Evolutionary conservation across 2,329 filamentous ascomycete genomes (phyloP).

Genomic region (Triangularia setosa): DNA sequence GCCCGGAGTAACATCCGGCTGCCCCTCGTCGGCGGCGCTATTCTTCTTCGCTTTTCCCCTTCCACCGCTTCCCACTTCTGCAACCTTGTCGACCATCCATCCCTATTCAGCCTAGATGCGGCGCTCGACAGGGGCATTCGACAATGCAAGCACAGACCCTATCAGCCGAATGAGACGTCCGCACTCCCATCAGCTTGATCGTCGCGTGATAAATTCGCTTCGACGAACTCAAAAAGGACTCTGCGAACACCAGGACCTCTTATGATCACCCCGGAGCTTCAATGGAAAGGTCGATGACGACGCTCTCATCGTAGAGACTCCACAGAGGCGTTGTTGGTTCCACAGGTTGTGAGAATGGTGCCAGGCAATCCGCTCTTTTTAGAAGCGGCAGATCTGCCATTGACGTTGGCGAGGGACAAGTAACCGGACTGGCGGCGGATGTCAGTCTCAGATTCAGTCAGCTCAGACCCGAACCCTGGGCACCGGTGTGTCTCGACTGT

Average conservation of each 20-base stretch:
- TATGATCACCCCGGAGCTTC: neutral
- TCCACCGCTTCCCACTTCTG: constrained; percentile 4
- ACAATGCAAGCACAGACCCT: constrained; percentile 16
- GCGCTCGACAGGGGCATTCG: constrained; percentile 6
- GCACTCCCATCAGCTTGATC: neutral
- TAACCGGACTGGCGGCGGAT: neutral
- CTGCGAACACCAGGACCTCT: neutral
- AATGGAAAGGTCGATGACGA: neutral
- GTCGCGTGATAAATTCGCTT: constrained; percentile 5
- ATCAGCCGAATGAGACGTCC: constrained; percentile 5
- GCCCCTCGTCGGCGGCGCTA: neutral
- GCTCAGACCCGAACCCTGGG: neutral
- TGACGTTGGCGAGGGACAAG: neutral
- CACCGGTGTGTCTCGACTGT: neutral
- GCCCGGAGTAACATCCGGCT: constrained; percentile 3
- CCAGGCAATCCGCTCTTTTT: too few relatives aligned
- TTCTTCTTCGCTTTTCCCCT: neutral
- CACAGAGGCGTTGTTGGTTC: neutral
- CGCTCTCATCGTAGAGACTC: neutral
- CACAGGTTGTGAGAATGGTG: neutral
- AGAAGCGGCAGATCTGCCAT: neutral
- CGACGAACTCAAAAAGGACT: neutral
- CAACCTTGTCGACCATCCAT: constrained; percentile 1
- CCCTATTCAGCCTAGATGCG: constrained; percentile 1
- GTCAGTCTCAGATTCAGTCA: neutral